Evolutionary conservation across 2,329 filamentous ascomycete genomes (phyloP), one percentile per base, ranked within the genome.

Genomic region (Phialophora verrucosa): DNA sequence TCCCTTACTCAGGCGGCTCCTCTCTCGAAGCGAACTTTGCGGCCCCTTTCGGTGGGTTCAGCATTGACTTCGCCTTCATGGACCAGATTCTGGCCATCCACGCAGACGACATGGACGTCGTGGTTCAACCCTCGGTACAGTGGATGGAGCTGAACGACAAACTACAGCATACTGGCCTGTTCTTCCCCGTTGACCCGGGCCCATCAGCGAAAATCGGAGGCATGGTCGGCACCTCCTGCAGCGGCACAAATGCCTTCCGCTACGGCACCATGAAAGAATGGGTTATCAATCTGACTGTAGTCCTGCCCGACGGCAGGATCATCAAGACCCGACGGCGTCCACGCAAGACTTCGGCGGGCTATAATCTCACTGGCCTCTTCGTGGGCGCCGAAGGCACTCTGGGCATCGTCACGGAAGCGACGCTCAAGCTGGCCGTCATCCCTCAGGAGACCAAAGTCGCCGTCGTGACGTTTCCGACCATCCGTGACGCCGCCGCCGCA

Each of bases 1-100:
- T 95, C 66, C 90, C 92, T 0, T 97, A 91, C 75, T 95, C 91
- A 0, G 93, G 92, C 2, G 93, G 93, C 14, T 90, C 91, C 0
- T 94, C 91, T 71, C 82, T 97, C 0, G 93, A 97, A 77, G 93
- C 91, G 14, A 95, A 97, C 76, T 96, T 96, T 77, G 91, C 91
- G 0, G 91, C 93, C 14, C 92, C 92, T 0, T 90, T 89, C 74
- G 93, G 93, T 12, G 93, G 93, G 12, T 87, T 97, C 75, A 94
- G 91, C 71, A 90, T 97, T 59, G 93, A 97, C 75, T 97, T 97
- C 76, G 87, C 88, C 0, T 87, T 87, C 74, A 97, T 97, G 93
- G 90, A 96, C 76, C 83, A 88, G 73, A 90, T 97, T 29, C 72
- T 97, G 32, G 83, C 88, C 62, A 83, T 97, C 64, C 90, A 96